Percentiles rank a stretch among this genome's conserved stretches.
Evolutionary conservation across 352 stramenopile genomes (phyloP).

Genomic region (Pythium brassicae): DNA sequence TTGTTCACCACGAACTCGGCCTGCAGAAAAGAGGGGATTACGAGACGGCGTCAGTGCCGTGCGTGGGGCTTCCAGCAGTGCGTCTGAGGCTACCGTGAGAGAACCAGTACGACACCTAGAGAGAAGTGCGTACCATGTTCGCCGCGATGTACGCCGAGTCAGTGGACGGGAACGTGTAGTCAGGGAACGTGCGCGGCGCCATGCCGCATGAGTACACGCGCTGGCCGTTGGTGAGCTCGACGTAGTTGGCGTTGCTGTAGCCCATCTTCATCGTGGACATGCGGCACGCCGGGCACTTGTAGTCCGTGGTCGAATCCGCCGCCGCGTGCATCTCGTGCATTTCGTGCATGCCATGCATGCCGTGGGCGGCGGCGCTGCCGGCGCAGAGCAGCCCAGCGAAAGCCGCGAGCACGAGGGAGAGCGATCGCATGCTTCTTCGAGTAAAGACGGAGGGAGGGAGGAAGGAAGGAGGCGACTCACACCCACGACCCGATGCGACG

Average conservation of each 20-base stretch:
- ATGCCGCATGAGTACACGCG: slow-evolving; percentile 77
- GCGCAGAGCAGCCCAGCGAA: slow-evolving; percentile 8
- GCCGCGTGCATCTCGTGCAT: slow-evolving; percentile 15
- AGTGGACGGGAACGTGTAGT: slow-evolving; percentile 54
- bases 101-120: too few species aligned
- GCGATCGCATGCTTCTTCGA: background rate
- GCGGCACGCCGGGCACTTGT: slow-evolving; percentile 68
- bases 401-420: slow-evolving; percentile 15
- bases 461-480: background rate
- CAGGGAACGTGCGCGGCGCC: slow-evolving; percentile 35
- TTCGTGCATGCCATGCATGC: slow-evolving; percentile 16
- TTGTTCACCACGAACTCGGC: slow-evolving; percentile 44
- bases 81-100: background rate
- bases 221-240: slow-evolving; percentile 57
- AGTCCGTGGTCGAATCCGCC: slow-evolving; percentile 33
- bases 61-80: too few species aligned
- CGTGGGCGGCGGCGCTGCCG: slow-evolving; percentile 16
- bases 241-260: slow-evolving; percentile 66
- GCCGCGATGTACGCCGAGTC: slow-evolving; percentile 69
- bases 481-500: too few species aligned
- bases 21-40: slow-evolving; percentile 11
- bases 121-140: slow-evolving; percentile 49
- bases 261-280: slow-evolving; percentile 49
- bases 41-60: too few species aligned
- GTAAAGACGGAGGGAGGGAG: background rate